phyloP scores from a whole-genome alignment of 306 rosid genomes.

The Medicago ruthenica region DNA sequence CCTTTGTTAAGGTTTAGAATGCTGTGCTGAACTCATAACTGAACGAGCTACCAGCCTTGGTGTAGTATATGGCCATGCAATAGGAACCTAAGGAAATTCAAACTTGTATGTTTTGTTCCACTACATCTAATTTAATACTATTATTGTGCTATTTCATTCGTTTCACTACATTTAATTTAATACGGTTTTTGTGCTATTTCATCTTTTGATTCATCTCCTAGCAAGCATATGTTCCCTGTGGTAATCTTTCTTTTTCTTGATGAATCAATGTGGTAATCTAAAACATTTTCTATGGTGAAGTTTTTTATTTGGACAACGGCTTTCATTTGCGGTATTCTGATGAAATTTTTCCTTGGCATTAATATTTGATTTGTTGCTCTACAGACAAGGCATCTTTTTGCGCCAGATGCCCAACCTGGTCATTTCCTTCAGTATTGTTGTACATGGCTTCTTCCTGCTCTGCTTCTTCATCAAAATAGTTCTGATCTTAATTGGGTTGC shows the following conservation, averaged over 20 bases:
- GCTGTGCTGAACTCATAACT: background rate
- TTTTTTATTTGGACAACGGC: conserved; percentile 9
- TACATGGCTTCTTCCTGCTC: conserved; percentile 92
- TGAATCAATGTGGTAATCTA: background rate
- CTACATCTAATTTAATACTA: conserved; percentile 10
- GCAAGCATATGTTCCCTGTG: background rate
- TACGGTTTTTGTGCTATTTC: conserved; percentile 14
- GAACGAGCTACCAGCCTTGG: background rate
- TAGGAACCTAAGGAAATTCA: background rate
- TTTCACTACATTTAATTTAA: conserved; percentile 10
- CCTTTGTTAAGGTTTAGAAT: background rate
- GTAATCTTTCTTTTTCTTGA: conserved; percentile 11
- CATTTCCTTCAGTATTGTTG: conserved; percentile 82
- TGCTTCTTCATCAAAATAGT: conserved; percentile 68
- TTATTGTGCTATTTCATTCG: background rate
- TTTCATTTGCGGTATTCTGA: conserved; percentile 8
- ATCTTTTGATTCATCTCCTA: conserved; percentile 29
- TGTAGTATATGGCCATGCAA: background rate
- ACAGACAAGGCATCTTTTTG: conserved; percentile 82
- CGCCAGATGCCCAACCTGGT: conserved; percentile 77
- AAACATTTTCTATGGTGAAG: background rate
- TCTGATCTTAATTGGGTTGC: conserved; percentile 77
- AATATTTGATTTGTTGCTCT: conserved; percentile 35
- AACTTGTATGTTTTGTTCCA: background rate
- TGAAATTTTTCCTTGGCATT: conserved; percentile 25